These are phyloP conservation scores for Microbotryum silenes-acaulis DNA, from an alignment of 1,284 basidiomycete genomes.

Conservation along the genomic window DNA sequence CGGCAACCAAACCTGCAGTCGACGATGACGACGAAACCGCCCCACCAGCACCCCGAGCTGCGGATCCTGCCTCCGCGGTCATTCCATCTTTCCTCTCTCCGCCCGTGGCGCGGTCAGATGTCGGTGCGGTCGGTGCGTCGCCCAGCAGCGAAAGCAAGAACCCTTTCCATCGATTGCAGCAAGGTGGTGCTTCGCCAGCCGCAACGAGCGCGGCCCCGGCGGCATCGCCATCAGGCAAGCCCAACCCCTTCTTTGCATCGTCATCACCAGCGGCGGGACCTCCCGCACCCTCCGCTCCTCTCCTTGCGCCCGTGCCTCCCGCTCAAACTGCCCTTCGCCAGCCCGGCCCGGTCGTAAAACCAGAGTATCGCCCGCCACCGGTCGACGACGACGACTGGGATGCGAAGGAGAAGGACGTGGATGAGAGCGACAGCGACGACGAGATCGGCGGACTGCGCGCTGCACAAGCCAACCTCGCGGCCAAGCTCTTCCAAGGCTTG, in stretches of 20 bases:
- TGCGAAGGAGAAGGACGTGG: conserved; percentile 62
- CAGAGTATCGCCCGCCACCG: conserved; percentile 56
- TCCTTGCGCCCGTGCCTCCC: conserved; percentile 30
- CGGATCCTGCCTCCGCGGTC: conserved; percentile 40
- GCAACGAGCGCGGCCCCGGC: neutral
- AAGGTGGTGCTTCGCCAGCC: conserved; percentile 6
- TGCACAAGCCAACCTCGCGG: conserved; percentile 63
- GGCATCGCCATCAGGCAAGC: conserved; percentile 18
- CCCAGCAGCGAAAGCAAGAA: conserved; percentile 22
- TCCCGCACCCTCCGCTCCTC: conserved; percentile 28
- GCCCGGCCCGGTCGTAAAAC: conserved; percentile 49
- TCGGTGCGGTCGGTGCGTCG: neutral
- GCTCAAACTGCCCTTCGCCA: conserved; percentile 34
- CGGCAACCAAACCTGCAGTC: neutral
- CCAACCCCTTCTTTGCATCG: conserved; percentile 36
- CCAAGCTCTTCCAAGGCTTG: conserved; percentile 36
- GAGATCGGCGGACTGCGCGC: conserved; percentile 52
- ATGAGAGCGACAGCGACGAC: conserved; percentile 69
- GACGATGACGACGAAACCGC: conserved; percentile 22
- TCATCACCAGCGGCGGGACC: neutral
- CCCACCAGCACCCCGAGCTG: conserved; percentile 41
- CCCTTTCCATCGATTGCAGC: conserved; percentile 29
- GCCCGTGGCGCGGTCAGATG: neutral
- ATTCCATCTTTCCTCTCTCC: conserved; percentile 23
- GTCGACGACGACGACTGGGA: conserved; percentile 76